phyloP scores from a whole-genome alignment of 2,329 filamentous ascomycete species.

The Alternaria brassicicola region DNA sequence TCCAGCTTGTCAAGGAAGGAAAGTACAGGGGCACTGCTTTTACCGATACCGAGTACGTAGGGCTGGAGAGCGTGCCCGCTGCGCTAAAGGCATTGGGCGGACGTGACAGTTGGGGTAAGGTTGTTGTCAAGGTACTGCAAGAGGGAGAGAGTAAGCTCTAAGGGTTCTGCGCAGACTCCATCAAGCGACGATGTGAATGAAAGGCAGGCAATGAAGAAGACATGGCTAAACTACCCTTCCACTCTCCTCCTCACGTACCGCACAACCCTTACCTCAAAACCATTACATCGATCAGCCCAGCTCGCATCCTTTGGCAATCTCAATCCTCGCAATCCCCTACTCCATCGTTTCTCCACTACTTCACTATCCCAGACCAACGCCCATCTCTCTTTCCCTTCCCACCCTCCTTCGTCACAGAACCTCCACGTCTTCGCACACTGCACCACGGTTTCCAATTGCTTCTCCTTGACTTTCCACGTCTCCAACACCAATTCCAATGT shows the following conservation, averaged over 20 bases:
- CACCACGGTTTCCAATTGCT: slow-evolving; percentile 32
- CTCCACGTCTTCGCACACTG: slow-evolving; percentile 40
- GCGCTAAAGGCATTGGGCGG: slow-evolving; percentile 79
- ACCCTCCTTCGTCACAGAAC: slow-evolving; percentile 14
- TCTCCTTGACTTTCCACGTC: slow-evolving; percentile 32
- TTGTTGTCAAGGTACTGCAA: slow-evolving; percentile 84
- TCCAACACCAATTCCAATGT: slow-evolving; percentile 32
- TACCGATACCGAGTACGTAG: slow-evolving; percentile 79
- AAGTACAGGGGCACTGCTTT: slow-evolving; percentile 85
- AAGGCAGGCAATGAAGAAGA: not conserved
- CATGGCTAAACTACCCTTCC: not conserved
- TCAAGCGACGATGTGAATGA: not conserved
- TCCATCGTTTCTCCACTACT: slow-evolving; percentile 25
- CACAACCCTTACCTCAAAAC: slow-evolving; percentile 13
- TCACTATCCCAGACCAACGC: slow-evolving; percentile 35
- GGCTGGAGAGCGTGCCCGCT: slow-evolving; percentile 76
- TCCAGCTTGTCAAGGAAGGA: slow-evolving; percentile 74
- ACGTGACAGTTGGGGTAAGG: slow-evolving; percentile 93
- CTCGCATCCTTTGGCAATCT: not conserved
- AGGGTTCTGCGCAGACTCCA: not conserved
- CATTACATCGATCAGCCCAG: not conserved
- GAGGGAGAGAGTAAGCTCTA: slow-evolving; percentile 48
- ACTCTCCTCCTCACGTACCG: slow-evolving; percentile 3
- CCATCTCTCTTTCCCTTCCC: not conserved
- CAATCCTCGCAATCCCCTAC: not conserved